A percentile compares a stretch with the other conserved stretches of the same genome.
phyloP scores from a whole-genome alignment of 768 basidiomycete species.

The Cystofilobasidium capitatum region DNA sequence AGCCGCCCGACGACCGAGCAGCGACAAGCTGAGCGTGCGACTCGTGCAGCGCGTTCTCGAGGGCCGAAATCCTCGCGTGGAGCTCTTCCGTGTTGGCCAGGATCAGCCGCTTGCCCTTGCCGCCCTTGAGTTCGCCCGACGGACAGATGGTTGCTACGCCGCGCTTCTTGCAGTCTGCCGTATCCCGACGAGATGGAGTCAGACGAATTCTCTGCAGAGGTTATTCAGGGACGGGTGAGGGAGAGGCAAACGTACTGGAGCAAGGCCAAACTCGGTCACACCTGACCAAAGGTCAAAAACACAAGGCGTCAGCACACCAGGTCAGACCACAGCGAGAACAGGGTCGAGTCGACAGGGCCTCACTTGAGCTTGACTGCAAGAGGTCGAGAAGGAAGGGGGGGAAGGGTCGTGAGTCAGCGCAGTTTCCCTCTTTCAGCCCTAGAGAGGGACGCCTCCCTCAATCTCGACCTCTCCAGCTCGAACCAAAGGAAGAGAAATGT shows the following conservation, averaged over 20 bases:
- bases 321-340: not conserved
- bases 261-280: conserved; percentile 14
- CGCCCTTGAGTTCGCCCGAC: conserved; percentile 24
- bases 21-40: not conserved
- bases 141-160: conserved; percentile 24
- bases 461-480: too few relatives aligned
- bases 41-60: conserved; percentile 19
- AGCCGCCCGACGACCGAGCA: not conserved
- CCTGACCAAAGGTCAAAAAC: not conserved
- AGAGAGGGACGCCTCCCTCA: not conserved
- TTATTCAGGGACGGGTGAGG: not conserved
- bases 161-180: conserved; percentile 16
- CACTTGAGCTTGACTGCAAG: conserved; percentile 7
- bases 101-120: conserved; percentile 27
- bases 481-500: not conserved
- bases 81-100: conserved; percentile 18
- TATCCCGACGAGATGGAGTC: not conserved
- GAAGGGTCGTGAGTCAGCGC: not conserved
- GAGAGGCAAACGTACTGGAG: not conserved
- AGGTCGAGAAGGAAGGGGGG: not conserved
- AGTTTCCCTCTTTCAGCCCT: not conserved
- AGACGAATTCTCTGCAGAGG: not conserved
- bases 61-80: conserved; percentile 19
- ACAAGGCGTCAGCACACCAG: not conserved
- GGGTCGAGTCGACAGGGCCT: not conserved